Evolutionary conservation across 108 stramenopile genomes (phyloP).

Genomic region (Bacterosira constricta): DNA sequence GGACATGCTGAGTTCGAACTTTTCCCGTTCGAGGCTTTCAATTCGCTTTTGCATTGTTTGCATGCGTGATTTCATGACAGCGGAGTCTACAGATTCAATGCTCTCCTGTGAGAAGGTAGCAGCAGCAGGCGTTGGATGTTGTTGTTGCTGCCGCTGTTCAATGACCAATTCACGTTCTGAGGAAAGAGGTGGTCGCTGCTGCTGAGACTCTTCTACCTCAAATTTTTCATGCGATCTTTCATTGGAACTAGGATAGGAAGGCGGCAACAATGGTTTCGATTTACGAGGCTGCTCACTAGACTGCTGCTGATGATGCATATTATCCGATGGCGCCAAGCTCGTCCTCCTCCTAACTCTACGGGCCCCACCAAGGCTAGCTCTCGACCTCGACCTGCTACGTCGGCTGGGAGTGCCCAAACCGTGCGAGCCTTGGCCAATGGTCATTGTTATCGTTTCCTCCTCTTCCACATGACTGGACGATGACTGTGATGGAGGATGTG

Average conservation of each 20-base stretch:
- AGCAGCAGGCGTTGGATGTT: neutral
- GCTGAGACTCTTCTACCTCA: neutral
- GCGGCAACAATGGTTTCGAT: slow-evolving; percentile 24
- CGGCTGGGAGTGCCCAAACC: slow-evolving; percentile 18
- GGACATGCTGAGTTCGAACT: slow-evolving; percentile 82
- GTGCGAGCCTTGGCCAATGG: neutral
- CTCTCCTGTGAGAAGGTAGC: slow-evolving; percentile 10
- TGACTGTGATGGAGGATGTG: slow-evolving; percentile 3
- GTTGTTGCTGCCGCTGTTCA: neutral
- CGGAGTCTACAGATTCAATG: slow-evolving; percentile 55
- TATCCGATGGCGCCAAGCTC: slow-evolving; percentile 24
- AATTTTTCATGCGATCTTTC: neutral
- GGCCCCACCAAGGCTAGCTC: slow-evolving; percentile 16
- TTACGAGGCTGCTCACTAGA: neutral
- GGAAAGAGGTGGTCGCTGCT: neutral
- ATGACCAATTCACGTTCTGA: neutral
- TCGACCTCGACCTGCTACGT: slow-evolving; percentile 7
- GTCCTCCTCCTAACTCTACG: slow-evolving; percentile 33
- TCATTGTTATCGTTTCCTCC: slow-evolving; percentile 5
- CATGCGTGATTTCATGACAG: slow-evolving; percentile 70
- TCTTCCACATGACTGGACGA: slow-evolving; percentile 13
- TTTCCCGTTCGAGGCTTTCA: slow-evolving; percentile 80
- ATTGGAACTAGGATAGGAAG: slow-evolving; percentile 16
- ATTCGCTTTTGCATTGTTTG: slow-evolving; percentile 72
- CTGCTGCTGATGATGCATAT: neutral